Evolutionary conservation across 805 yeast species (phyloP).

Genomic region (Spathaspora girioi): DNA sequence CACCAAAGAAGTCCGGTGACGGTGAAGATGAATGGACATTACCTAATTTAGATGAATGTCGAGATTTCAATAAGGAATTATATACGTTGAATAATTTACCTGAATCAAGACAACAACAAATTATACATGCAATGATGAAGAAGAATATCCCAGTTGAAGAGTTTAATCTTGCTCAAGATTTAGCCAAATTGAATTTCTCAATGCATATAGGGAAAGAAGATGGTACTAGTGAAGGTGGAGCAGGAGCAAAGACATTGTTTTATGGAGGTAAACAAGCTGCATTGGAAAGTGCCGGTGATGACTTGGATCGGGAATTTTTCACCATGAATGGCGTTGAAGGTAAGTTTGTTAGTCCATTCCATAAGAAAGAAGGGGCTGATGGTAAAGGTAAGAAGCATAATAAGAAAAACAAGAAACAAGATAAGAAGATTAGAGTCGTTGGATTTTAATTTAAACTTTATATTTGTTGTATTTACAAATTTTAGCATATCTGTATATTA

Average conservation of each 20-base stretch:
- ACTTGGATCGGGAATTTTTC: conserved; percentile 84
- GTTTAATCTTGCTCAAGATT: conserved; percentile 66
- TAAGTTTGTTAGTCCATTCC: conserved; percentile 69
- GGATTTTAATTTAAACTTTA: conserved; percentile 15
- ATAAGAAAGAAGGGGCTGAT: conserved; percentile 34
- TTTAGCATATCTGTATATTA: background rate
- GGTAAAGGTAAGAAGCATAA: conserved; percentile 52
- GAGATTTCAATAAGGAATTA: conserved; percentile 68
- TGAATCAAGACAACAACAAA: conserved; percentile 69
- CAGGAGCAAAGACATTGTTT: conserved; percentile 47
- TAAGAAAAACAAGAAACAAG: conserved; percentile 72
- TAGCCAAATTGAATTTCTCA: conserved; percentile 72
- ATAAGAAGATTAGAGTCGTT: conserved; percentile 40
- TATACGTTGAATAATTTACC: conserved; percentile 66
- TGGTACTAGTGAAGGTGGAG: conserved; percentile 14
- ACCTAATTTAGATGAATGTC: conserved; percentile 34
- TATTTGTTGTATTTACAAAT: too few relatives aligned
- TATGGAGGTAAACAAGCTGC: conserved; percentile 86
- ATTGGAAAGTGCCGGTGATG: conserved; percentile 71
- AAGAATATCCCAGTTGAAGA: conserved; percentile 49
- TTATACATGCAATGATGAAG: conserved; percentile 56
- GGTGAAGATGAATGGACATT: conserved; percentile 50
- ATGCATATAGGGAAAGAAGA: conserved; percentile 53
- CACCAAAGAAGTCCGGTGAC: conserved; percentile 50
- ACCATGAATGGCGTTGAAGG: conserved; percentile 63